These are phyloP conservation scores for Adiantum capillusveneris DNA, from an alignment of 75 land plant genomes.

Conservation along the genomic window DNA sequence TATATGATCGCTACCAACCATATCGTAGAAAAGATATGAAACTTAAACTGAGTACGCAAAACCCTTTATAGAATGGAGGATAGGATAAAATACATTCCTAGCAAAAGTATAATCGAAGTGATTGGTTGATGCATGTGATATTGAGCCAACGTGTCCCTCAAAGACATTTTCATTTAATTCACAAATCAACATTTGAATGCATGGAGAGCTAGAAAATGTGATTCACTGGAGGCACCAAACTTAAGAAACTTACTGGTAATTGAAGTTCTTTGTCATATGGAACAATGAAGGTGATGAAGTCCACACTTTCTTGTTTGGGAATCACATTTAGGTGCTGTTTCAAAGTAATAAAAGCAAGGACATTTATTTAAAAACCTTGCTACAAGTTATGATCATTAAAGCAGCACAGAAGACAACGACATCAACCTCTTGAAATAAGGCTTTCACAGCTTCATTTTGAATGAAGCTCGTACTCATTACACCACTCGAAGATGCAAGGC, in stretches of 20 bases:
- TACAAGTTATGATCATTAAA: not conserved
- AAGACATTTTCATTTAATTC: too few relatives aligned
- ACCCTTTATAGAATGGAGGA: too few relatives aligned
- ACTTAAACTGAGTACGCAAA: too few relatives aligned
- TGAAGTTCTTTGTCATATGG: slow-evolving; percentile 16
- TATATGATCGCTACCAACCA: too few relatives aligned
- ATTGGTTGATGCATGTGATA: too few relatives aligned
- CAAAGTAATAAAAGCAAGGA: not conserved
- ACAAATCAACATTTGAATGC: too few relatives aligned
- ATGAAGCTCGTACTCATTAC: not conserved
- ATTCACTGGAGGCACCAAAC: too few relatives aligned
- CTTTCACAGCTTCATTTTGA: slow-evolving; percentile 1
- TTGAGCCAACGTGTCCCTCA: too few relatives aligned
- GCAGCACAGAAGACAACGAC: not conserved
- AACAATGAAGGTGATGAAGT: slow-evolving; percentile 15
- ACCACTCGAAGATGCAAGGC: not conserved
- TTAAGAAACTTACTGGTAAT: slow-evolving; percentile 9
- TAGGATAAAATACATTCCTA: too few relatives aligned
- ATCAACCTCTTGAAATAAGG: slow-evolving; percentile 14
- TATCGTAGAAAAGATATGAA: too few relatives aligned
- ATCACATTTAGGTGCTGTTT: slow-evolving; percentile 14
- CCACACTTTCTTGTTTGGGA: slow-evolving; percentile 14
- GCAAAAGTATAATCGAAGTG: too few relatives aligned
- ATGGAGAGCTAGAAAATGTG: too few relatives aligned
- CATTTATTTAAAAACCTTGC: not conserved